Evolutionary conservation across 2,329 filamentous ascomycete genomes (phyloP), one percentile per base, ranked within the genome.

Genomic region (Paecilomyces fulvus): DNA sequence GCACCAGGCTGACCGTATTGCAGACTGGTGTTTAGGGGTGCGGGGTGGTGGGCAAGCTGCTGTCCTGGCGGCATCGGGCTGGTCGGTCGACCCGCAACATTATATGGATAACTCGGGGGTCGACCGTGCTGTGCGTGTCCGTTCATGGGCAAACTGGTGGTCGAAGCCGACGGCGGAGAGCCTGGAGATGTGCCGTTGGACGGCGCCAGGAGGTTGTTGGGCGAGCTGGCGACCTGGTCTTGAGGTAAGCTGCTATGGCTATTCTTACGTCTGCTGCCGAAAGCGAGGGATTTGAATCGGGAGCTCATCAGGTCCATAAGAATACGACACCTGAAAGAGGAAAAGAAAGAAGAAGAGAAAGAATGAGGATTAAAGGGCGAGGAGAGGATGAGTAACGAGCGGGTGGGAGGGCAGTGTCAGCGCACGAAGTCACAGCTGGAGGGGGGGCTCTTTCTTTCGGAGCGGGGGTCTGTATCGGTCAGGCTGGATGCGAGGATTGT

Each of bases 101-200:
- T 73, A 65, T 83, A 83, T 58, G 82, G 80, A 70, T 87, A 87
- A 67, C 82, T 85, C 49, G 84, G 84, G 63, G 84, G 84, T 58
- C 83, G 80, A 63, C 82, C 83, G 63, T 82, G 75, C 48, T 77
- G 76, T 60, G 80, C 78, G 61, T 74, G 75, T 56, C 69, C 70
- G 63, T 83, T 85, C 78, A 84, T 84, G 64, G 80, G 73, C 50
- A 80, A 74, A 63, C 78, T 80, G 58, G 77, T 75, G 54, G 72
- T 75, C 30, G 77, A 79, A 49, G 76, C 66, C 52, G 71, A 70
- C 37, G 72, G 69, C 46, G 73, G 69, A 53, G 73, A 68, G 48
- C 67, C 70, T 50, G 66, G 57, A 33, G 71, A 67, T 48, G 67
- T 63, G 53, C 62, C 64, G 60, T 67, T 72, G 61, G 70, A 65